Percentiles rank a stretch among this genome's conserved stretches.
Conservation (phyloP, 1,284 basidiomycete genomes). For the Trametes hirsuta region DNA sequence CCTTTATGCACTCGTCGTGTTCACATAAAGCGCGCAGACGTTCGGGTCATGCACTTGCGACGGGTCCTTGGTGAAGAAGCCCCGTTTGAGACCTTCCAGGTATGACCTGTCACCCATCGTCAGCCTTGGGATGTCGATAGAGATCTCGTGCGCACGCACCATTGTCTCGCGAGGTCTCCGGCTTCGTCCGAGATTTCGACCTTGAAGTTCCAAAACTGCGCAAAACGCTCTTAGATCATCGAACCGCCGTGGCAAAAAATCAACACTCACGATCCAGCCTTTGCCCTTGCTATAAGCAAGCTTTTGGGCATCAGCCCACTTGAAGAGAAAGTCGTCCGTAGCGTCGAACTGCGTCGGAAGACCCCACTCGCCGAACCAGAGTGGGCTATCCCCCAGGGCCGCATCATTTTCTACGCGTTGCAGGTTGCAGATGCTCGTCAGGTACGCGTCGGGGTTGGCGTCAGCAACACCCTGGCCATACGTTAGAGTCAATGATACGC, state of each 20-base stretch:
- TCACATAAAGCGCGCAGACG: constrained; percentile 59
- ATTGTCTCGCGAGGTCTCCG: constrained; percentile 56
- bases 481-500: background rate
- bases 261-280: constrained; percentile 67
- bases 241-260: too few species aligned
- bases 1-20: background rate
- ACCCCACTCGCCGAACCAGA: constrained; percentile 67
- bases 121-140: background rate
- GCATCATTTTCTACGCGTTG: constrained; percentile 53
- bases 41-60: constrained; percentile 54
- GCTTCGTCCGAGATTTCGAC: constrained; percentile 58
- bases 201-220: constrained; percentile 80
- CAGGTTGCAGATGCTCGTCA: constrained; percentile 69
- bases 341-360: constrained; percentile 70
- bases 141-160: constrained; percentile 42
- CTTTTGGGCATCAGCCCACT: constrained; percentile 85
- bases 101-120: constrained; percentile 60
- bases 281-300: constrained; percentile 60
- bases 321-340: constrained; percentile 59
- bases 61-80: constrained; percentile 68
- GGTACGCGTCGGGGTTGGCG: constrained; percentile 63
- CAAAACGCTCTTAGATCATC: background rate
- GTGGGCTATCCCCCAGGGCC: constrained; percentile 51
- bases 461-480: constrained; percentile 64
- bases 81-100: constrained; percentile 58